Conservation (phyloP, 2,329 filamentous ascomycete species). For the Neofusicoccum umdonicola region DNA sequence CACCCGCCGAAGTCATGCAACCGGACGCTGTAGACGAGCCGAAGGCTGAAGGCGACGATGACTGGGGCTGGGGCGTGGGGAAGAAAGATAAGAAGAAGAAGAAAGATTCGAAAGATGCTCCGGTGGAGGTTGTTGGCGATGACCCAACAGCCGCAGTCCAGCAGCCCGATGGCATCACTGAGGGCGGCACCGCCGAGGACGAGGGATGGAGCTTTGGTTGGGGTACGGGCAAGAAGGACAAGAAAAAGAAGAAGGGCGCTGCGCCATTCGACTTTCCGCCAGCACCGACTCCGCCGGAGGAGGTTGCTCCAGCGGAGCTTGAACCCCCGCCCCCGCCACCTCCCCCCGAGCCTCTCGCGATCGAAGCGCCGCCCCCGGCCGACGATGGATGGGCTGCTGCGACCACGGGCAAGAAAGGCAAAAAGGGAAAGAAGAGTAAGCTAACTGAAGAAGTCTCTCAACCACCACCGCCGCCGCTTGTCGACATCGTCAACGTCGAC, state of each 20-base stretch:
- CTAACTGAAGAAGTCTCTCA: slow-evolving; percentile 2
- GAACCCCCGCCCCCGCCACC: not conserved
- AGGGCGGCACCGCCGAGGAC: not conserved
- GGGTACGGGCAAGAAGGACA: slow-evolving; percentile 8
- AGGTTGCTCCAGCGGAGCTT: not conserved
- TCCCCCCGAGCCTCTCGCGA: slow-evolving; percentile 8
- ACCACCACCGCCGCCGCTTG: not conserved
- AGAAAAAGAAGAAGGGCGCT: slow-evolving; percentile 19
- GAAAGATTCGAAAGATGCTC: slow-evolving; percentile 23
- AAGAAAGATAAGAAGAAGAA: slow-evolving; percentile 30
- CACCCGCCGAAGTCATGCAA: slow-evolving; percentile 29
- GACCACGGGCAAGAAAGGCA: slow-evolving; percentile 8
- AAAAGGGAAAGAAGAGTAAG: slow-evolving; percentile 15
- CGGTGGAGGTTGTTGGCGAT: slow-evolving; percentile 15
- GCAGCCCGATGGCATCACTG: slow-evolving; percentile 14
- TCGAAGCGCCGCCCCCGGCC: slow-evolving; percentile 11
- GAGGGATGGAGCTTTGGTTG: slow-evolving; percentile 5
- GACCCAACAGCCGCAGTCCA: slow-evolving; percentile 6
- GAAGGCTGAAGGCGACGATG: slow-evolving; percentile 5
- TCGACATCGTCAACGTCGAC: not conserved
- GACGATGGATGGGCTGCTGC: not conserved
- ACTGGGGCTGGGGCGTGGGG: slow-evolving; percentile 20
- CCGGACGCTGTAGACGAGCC: slow-evolving; percentile 9
- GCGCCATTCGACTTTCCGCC: slow-evolving; percentile 5
- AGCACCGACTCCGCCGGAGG: slow-evolving; percentile 14